Base-by-base conservation (phyloP, 2,329 filamentous ascomycete genomes). In the Nothomitra cinnamomea region DNA sequence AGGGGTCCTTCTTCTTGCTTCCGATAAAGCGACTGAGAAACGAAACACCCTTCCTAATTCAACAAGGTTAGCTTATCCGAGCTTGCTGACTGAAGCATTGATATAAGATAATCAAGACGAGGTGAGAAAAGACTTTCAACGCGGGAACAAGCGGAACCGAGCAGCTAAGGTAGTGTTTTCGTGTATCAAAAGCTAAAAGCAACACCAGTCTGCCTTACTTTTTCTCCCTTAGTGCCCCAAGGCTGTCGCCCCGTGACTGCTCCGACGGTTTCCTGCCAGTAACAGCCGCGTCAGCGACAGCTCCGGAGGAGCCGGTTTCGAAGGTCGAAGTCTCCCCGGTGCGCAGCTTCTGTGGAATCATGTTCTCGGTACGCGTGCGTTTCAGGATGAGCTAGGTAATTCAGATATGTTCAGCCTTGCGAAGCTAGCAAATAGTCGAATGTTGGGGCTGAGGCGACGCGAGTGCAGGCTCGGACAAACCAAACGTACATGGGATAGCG, bases 21-120 rank as follows among this genome's bases (percentile, higher is more conserved):
- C 81, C 79, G 61, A 86, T 85, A 66, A 96, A 81, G 53, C 88
- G 85, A 66, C 87, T 94, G 25, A 98, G 77, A 64, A 98, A 95
- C 13, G 88, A 95, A 17, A 84, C 79, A 25, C 85, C 83, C 70
- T 95, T 95, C 67, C 85, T 94, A 61, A 62, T 24, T 5, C 21
- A 25, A 49, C 24, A 35, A 15, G 8, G 21, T 49, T 24, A 49
- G 45, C 45, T 17, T 17, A 49, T 32, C 24, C 19, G n/a, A 17
- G 3, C 32, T 15, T 35, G 25, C 19, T 19, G 15, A 49, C 25
- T 22, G 24, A 49, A 49, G 8, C 22, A 35, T 8, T 17, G 7
- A 17, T n/a, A 19, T 32, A 10, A 32, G 28, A 32, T 4, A 32
- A 10, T 32, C 28, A 5, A 32, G 10, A 32, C 28, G 28, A 32